Conservation (phyloP, 1,139 yeast species). For the Arxiozyma telluris region DNA sequence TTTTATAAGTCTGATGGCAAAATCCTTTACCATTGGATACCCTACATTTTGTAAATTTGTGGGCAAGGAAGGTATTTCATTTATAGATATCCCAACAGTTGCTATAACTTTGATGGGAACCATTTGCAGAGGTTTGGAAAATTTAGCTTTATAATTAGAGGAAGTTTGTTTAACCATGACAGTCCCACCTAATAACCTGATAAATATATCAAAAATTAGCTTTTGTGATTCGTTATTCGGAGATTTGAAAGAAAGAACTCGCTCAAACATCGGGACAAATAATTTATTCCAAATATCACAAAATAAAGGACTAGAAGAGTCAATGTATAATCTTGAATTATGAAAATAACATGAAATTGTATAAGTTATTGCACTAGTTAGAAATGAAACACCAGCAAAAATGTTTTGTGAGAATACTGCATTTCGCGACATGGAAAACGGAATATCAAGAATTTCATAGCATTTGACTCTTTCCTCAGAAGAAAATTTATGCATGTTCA, state of each 20-base stretch:
- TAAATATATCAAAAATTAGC: not conserved
- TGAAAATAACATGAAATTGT: not conserved
- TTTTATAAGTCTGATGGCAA: not conserved
- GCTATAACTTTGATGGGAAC: slow-evolving; percentile 7
- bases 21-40: not conserved
- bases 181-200: not conserved
- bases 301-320: not conserved
- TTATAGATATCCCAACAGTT: slow-evolving; percentile 2
- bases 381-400: slow-evolving; percentile 12
- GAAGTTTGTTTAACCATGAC: not conserved
- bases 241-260: not conserved
- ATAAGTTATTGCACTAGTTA: slow-evolving; percentile 13
- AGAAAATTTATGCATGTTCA: slow-evolving; percentile 5
- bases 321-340: not conserved
- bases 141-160: not conserved
- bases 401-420: slow-evolving; percentile 4
- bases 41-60: not conserved
- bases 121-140: not conserved
- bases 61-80: slow-evolving; percentile 3
- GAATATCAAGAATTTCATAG: slow-evolving; percentile 10
- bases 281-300: slow-evolving; percentile 12
- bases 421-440: slow-evolving; percentile 9
- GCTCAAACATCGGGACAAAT: slow-evolving; percentile 11
- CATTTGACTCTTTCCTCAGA: not conserved
- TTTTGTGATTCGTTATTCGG: not conserved